Evolutionary conservation across 768 basidiomycete genomes (phyloP).

Genomic region (Lepiota venenata): DNA sequence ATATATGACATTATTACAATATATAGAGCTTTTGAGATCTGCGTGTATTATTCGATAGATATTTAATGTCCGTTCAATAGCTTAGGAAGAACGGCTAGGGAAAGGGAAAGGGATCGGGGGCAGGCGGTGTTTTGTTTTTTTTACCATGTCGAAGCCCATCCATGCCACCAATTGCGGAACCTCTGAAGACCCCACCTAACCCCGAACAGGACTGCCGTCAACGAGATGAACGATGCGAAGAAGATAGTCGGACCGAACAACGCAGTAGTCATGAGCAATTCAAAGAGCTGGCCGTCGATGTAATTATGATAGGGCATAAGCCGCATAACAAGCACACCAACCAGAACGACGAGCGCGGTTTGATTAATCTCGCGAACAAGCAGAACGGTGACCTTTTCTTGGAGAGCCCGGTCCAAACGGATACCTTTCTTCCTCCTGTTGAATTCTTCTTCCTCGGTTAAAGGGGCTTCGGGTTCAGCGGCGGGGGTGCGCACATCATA

Average conservation of each 20-base stretch:
- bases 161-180: neutral
- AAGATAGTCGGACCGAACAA: slow-evolving; percentile 5
- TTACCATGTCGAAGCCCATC: neutral
- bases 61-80: neutral
- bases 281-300: slow-evolving; percentile 6
- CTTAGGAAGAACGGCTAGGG: too few species aligned
- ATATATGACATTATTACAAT: neutral
- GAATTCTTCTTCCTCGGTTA: neutral
- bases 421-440: neutral
- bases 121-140: too few species aligned
- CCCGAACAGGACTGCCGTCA: neutral
- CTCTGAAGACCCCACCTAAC: neutral
- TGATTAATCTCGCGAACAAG: slow-evolving; percentile 10
- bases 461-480: neutral
- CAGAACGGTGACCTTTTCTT: slow-evolving; percentile 2
- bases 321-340: slow-evolving; percentile 6
- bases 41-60: neutral
- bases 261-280: slow-evolving; percentile 2
- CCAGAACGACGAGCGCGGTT: slow-evolving; percentile 1
- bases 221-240: neutral
- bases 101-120: too few species aligned
- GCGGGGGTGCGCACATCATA: neutral
- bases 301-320: neutral
- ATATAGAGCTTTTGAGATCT: neutral
- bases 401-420: slow-evolving; percentile 5